Conservation (phyloP, 345 rosid species). For the Schrenkiella parvula region DNA sequence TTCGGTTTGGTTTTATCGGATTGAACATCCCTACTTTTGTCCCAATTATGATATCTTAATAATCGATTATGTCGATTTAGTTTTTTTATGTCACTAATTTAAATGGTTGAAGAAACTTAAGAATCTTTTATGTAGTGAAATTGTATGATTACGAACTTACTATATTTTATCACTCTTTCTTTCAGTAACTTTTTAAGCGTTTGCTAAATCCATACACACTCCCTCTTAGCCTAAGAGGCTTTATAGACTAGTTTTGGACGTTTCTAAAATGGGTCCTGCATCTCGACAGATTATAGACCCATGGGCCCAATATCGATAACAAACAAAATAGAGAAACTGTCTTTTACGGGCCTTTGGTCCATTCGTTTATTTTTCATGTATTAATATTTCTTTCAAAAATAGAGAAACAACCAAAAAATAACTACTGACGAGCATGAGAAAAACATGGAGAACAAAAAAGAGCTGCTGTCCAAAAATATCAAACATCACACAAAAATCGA, state of each 20-base stretch:
- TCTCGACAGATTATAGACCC: neutral
- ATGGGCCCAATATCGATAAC: neutral
- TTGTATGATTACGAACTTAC: too few relatives aligned
- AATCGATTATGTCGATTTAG: too few relatives aligned
- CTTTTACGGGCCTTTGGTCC: neutral
- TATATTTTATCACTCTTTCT: too few relatives aligned
- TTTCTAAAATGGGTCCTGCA: neutral
- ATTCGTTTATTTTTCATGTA: neutral
- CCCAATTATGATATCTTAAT: too few relatives aligned
- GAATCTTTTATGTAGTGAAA: too few relatives aligned
- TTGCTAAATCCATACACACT: neutral
- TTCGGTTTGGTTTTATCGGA: too few relatives aligned
- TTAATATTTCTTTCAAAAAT: neutral
- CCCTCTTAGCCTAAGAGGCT: too few relatives aligned
- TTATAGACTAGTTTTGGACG: neutral
- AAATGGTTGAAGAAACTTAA: too few relatives aligned
- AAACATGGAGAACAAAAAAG: neutral
- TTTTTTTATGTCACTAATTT: too few relatives aligned
- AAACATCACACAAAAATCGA: neutral
- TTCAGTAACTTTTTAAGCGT: too few relatives aligned
- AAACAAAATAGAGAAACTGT: neutral
- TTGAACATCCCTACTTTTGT: too few relatives aligned
- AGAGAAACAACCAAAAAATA: conserved; percentile 2
- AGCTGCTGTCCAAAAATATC: neutral
- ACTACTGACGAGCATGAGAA: neutral